phyloP scores from a whole-genome alignment of 208 protist genomes.

The Crithidia expoeki region DNA sequence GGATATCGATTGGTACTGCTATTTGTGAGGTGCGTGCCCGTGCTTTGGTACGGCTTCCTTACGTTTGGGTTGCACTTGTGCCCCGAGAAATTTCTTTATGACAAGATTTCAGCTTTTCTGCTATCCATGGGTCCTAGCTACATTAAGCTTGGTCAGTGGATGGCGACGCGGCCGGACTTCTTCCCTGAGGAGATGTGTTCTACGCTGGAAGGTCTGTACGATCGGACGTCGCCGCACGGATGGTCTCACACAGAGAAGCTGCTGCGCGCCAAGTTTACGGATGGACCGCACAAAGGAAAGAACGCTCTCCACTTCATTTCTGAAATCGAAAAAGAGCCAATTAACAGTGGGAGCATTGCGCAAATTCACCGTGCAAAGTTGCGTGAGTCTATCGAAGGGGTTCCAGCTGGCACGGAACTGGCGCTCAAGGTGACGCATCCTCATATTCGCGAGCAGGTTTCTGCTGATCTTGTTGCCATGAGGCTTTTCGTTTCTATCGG shows the following conservation, averaged over 20 bases:
- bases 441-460: slow-evolving; percentile 66
- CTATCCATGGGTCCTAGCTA: slow-evolving; percentile 87
- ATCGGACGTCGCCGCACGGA: slow-evolving; percentile 63
- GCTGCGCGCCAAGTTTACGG: slow-evolving; percentile 43
- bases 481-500: slow-evolving; percentile 50
- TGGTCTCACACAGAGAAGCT: slow-evolving; percentile 81
- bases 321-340: slow-evolving; percentile 77
- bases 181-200: slow-evolving; percentile 82
- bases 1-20: slow-evolving; percentile 44
- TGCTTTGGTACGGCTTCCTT: slow-evolving; percentile 65
- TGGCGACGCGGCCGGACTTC: slow-evolving; percentile 90
- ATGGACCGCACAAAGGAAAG: slow-evolving; percentile 24
- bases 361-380: slow-evolving; percentile 90
- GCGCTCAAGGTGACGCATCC: slow-evolving; percentile 94
- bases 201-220: slow-evolving; percentile 73
- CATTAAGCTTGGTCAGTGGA: slow-evolving; percentile 95
- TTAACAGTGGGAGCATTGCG: slow-evolving; percentile 93
- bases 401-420: slow-evolving; percentile 83
- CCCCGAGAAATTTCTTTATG: slow-evolving; percentile 53
- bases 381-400: slow-evolving; percentile 64
- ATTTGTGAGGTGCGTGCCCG: slow-evolving; percentile 41
- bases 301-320: slow-evolving; percentile 67
- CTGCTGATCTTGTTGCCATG: slow-evolving; percentile 81
- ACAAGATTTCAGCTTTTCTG: slow-evolving; percentile 60
- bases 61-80: slow-evolving; percentile 59